These are phyloP conservation scores for Penicillium goetzii DNA, from an alignment of 495 filamentous ascomycete species.

Conservation along the genomic window DNA sequence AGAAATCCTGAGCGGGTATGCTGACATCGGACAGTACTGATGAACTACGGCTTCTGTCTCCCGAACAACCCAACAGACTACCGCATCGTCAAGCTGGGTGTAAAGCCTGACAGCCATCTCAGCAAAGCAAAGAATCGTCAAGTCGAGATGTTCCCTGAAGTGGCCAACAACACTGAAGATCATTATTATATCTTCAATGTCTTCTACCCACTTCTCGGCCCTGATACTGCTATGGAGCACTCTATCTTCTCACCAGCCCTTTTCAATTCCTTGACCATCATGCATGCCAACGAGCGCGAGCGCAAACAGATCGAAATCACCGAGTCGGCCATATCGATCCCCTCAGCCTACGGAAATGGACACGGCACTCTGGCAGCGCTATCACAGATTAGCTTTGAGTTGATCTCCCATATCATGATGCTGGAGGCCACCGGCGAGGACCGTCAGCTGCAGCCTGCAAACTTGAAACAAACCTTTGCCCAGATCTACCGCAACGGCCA, in stretches of 20 bases:
- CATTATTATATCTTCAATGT: slow-evolving; percentile 55
- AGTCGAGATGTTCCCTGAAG: slow-evolving; percentile 38
- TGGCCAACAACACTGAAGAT: slow-evolving; percentile 39
- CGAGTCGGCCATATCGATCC: slow-evolving; percentile 39
- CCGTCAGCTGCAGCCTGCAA: slow-evolving; percentile 32
- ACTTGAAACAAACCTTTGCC: slow-evolving; percentile 46
- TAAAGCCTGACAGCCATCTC: slow-evolving; percentile 47
- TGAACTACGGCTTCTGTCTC: slow-evolving; percentile 71
- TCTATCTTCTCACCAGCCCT: slow-evolving; percentile 52
- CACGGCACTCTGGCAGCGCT: slow-evolving; percentile 43
- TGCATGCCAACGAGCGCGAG: slow-evolving; percentile 49
- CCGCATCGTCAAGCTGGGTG: slow-evolving; percentile 50
- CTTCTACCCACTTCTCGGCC: slow-evolving; percentile 45
- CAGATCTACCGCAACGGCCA: slow-evolving; percentile 51
- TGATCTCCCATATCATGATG: slow-evolving; percentile 46
- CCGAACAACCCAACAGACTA: slow-evolving; percentile 60
- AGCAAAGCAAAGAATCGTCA: slow-evolving; percentile 41
- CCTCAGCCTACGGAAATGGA: slow-evolving; percentile 39
- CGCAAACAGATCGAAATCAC: slow-evolving; percentile 42
- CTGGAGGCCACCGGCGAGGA: slow-evolving; percentile 34
- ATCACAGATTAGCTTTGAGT: slow-evolving; percentile 48
- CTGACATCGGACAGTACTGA: slow-evolving; percentile 50
- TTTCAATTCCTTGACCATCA: slow-evolving; percentile 46
- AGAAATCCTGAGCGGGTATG: not conserved
- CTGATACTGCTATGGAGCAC: slow-evolving; percentile 43